Base-by-base conservation (phyloP, 306 rosid genomes). In the Neltuma alba region DNA sequence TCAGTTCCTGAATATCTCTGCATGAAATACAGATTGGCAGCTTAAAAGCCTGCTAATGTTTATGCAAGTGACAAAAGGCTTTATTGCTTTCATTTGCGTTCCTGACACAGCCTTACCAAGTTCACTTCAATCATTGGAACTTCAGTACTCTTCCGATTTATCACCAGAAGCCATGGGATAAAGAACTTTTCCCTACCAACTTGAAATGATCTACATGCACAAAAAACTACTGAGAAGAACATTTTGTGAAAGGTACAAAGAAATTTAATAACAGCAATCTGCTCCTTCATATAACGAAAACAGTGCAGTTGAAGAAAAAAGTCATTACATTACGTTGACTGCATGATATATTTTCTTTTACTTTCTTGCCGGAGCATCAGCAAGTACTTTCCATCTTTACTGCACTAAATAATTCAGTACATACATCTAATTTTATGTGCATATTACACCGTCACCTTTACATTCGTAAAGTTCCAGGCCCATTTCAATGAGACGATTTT, bases 1-100 rank as follows among this genome's bases (percentile, higher is more conserved):
- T 96, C 99, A 69, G 85, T 89, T 83, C 94, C 98, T 2, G 98
- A 89, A 66, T 93, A 90, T 80, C 91, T 91, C 99, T 96, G 90
- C 81, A 72, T 36, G 37, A 71, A 77, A 89, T 33, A 79, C 47
- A 85, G 57, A 52, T 61, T 76, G 28, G 33, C 23, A 30, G 57
- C 30, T 30, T 74, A 69, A 31, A 52, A 14, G 20, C 83, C 55
- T 75, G 64, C 76, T 12, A 66, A 70, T 47, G 57, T 40, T 68
- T 50, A 73, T 76, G 0, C 50, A 16, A 60, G 37, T 37, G 61
- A 69, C 12, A 57, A 81, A 74, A 38, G 58, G 76, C 58, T 70
- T 55, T 12, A 37, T 2, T 38, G 48, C 54, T 79, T 76, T 50
- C 75, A 65, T 64, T 76, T 5, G 67, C 80, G 68, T 70, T 60